These are phyloP conservation scores for Mucor piriformis DNA, from an alignment of 371 early-diverging fungal species.

Conservation along the genomic window DNA sequence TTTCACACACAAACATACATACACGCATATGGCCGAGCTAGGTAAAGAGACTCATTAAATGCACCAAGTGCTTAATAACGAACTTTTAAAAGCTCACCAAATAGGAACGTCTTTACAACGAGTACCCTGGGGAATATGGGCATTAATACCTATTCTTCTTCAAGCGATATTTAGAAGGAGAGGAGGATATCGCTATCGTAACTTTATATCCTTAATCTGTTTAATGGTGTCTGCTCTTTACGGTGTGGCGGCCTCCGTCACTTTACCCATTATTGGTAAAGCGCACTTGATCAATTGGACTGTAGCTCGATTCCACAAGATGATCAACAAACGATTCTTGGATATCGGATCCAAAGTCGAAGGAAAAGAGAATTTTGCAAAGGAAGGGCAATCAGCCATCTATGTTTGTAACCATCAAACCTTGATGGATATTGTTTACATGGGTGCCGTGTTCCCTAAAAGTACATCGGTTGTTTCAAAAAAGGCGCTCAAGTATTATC, in stretches of 20 bases:
- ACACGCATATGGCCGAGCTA: constrained; percentile 11
- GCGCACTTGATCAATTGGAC: constrained; percentile 63
- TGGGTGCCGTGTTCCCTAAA: constrained; percentile 76
- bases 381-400: constrained; percentile 58
- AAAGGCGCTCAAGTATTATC: constrained; percentile 73
- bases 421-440: constrained; percentile 74
- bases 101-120: not conserved
- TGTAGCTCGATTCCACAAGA: constrained; percentile 58
- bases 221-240: constrained; percentile 34
- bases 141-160: constrained; percentile 15
- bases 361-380: constrained; percentile 59
- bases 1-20: not conserved
- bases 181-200: constrained; percentile 43
- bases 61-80: no score
- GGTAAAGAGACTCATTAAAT: not conserved
- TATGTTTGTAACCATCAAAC: constrained; percentile 89
- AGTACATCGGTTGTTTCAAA: constrained; percentile 81
- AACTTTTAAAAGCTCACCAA: no score
- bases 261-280: constrained; percentile 50
- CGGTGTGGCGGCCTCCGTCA: constrained; percentile 51
- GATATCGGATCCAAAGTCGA: constrained; percentile 66
- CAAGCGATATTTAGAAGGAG: constrained; percentile 29
- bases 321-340: constrained; percentile 49
- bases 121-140: not conserved
- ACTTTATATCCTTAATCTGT: constrained; percentile 26